Percentiles rank a stretch among this genome's conserved stretches.
Evolutionary conservation across 2,329 filamentous ascomycete genomes (phyloP).

Genomic region (Gaeumannomyces tritici): DNA sequence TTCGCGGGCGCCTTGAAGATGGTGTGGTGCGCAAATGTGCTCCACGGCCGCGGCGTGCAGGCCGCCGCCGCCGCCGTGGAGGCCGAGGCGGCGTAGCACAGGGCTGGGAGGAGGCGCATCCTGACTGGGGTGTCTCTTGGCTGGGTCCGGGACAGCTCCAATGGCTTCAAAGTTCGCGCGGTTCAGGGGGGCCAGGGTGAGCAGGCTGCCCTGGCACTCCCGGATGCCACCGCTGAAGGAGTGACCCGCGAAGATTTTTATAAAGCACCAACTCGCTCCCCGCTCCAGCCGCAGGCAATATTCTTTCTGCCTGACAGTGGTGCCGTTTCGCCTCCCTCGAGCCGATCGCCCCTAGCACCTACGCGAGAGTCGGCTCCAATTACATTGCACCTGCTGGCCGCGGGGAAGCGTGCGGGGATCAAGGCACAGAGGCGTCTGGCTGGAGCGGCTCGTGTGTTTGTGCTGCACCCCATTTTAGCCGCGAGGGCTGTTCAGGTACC

Average conservation of each 20-base stretch:
- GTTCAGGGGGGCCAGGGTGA: neutral
- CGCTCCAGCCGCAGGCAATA: neutral
- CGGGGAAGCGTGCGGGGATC: too few species aligned
- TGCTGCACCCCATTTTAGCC: neutral
- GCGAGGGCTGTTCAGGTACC: neutral
- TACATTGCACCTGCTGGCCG: too few species aligned
- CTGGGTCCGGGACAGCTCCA: too few species aligned
- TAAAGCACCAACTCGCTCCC: neutral
- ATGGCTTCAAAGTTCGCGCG: too few species aligned
- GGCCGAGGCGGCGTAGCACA: neutral
- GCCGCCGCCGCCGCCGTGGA: neutral
- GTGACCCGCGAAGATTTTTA: neutral
- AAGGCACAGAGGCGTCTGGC: too few species aligned
- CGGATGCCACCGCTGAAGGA: too few species aligned
- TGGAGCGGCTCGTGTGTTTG: neutral
- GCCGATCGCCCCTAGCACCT: too few species aligned
- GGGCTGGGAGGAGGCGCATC: neutral
- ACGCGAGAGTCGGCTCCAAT: too few species aligned
- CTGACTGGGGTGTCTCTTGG: neutral
- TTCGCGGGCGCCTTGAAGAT: constrained; percentile 29
- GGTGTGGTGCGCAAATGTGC: constrained; percentile 14
- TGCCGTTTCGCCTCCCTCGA: too few species aligned
- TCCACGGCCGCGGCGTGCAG: neutral
- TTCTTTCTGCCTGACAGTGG: neutral
- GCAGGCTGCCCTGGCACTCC: too few species aligned